These are phyloP conservation scores for Talaromyces islandicus DNA, from an alignment of 2,329 filamentous ascomycete species.

Conservation along the genomic window DNA sequence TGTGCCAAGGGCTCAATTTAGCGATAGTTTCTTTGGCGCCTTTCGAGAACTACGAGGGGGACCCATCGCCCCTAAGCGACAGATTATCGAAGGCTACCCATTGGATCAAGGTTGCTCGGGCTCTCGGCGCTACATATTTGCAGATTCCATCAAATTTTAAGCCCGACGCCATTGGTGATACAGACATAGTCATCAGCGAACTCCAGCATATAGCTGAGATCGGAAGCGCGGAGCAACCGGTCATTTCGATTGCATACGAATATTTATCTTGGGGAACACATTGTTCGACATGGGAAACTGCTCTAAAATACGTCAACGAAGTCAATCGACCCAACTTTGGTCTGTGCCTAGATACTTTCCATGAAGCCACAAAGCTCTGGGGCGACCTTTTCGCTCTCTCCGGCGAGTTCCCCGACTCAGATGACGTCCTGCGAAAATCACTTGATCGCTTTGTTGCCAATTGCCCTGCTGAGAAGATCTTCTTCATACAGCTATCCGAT, in stretches of 20 bases:
- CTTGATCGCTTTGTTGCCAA: background rate
- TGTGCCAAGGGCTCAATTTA: too few relatives aligned
- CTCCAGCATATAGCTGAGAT: background rate
- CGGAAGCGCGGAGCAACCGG: background rate
- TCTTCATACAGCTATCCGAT: background rate
- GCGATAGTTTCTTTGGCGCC: too few relatives aligned
- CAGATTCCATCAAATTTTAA: too few relatives aligned
- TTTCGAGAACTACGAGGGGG: too few relatives aligned
- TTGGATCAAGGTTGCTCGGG: too few relatives aligned
- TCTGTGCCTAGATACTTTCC: background rate
- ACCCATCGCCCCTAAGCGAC: too few relatives aligned
- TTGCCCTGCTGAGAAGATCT: background rate
- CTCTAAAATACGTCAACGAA: background rate
- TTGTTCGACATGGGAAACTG: background rate
- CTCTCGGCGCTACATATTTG: too few relatives aligned
- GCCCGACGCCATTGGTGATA: too few relatives aligned
- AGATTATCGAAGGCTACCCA: too few relatives aligned
- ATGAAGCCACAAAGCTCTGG: background rate
- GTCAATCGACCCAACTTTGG: background rate
- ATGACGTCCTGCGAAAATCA: background rate
- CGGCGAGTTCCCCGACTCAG: background rate
- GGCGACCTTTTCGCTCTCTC: background rate
- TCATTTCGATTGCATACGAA: background rate
- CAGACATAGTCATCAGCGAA: too few relatives aligned
- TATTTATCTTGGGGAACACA: background rate